phyloP scores from a whole-genome alignment of 75 land plant genomes.

The Selaginella tamariscina region DNA sequence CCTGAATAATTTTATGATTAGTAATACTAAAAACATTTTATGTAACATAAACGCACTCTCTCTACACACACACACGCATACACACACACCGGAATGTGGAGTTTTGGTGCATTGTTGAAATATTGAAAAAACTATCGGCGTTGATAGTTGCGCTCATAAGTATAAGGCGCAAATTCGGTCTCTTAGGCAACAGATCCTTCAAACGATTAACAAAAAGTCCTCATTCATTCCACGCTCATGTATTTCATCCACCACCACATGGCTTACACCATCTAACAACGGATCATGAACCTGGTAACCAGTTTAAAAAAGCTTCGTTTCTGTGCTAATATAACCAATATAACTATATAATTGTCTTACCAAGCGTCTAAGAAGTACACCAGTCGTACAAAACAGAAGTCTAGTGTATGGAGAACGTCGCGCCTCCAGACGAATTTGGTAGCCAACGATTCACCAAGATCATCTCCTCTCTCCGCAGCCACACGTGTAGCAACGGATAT shows the following conservation, averaged over 20 bases:
- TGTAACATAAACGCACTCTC: background rate
- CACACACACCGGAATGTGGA: slow-evolving; percentile 65
- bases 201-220: slow-evolving; percentile 74
- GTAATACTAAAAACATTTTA: no score
- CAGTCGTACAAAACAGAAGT: slow-evolving; percentile 88
- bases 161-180: slow-evolving; percentile 77
- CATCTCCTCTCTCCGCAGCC: slow-evolving; percentile 84
- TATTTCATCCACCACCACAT: slow-evolving; percentile 94
- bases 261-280: slow-evolving; percentile 56
- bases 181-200: slow-evolving; percentile 73
- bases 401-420: slow-evolving; percentile 63
- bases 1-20: slow-evolving; percentile 32
- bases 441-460: slow-evolving; percentile 84
- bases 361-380: slow-evolving; percentile 73
- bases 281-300: slow-evolving; percentile 74
- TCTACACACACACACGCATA: background rate
- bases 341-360: slow-evolving; percentile 24
- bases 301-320: background rate
- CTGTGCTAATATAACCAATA: background rate
- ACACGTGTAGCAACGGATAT: slow-evolving; percentile 85
- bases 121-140: slow-evolving; percentile 84
- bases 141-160: slow-evolving; percentile 99
- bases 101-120: slow-evolving; percentile 76
- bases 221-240: slow-evolving; percentile 99
- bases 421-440: slow-evolving; percentile 80